Evolutionary conservation across 2,329 filamentous ascomycete genomes (phyloP), one percentile per base, ranked within the genome.

Genomic region (Claviceps sp.): DNA sequence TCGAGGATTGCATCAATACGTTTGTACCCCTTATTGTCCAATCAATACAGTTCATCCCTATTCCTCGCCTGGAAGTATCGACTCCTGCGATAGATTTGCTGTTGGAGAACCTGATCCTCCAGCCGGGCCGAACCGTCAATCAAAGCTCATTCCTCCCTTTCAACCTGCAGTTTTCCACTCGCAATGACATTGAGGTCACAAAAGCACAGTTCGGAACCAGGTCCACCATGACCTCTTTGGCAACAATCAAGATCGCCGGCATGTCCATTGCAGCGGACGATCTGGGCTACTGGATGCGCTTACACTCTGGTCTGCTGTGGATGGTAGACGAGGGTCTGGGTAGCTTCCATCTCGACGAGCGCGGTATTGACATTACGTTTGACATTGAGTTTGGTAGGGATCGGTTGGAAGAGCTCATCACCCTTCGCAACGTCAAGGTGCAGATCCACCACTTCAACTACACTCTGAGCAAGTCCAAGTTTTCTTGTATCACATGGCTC

Each of bases 111-210:
- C 73, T 97, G 37, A 85, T 97, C 54, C 75, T 97, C 37, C 88
- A 96, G 62, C 91, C 91, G 0, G 91, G 91, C 6, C 76, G 76
- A 53, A 94, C 88, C 0, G 76, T 95, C 60, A 91, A 95, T 64
- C 73, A 84, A 55, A 88, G 85, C 3, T 95, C 90, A 0, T 97
- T 97, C 72, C 74, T 97, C 1, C 91, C 91, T 0, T 91, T 88
- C 69, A 81, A 82, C 52, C 73, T 96, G 50, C 84, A 86, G 45
- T 71, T 96, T 3, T 84, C 89, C 56, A 91, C 87, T 0, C 84
- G 85, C 66, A 96, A 94, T 61, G 86, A 95, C 58, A 70, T 96
- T 37, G 88, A 95, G 57, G 81, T 96, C 42, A 79, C 84, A 57
- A 95, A 95, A 65, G 84, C 82, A 18, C 82, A 77, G 6, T 60